Evolutionary conservation across 2,329 filamentous ascomycete genomes (phyloP).

Genomic region (Nannizzia gypsea): DNA sequence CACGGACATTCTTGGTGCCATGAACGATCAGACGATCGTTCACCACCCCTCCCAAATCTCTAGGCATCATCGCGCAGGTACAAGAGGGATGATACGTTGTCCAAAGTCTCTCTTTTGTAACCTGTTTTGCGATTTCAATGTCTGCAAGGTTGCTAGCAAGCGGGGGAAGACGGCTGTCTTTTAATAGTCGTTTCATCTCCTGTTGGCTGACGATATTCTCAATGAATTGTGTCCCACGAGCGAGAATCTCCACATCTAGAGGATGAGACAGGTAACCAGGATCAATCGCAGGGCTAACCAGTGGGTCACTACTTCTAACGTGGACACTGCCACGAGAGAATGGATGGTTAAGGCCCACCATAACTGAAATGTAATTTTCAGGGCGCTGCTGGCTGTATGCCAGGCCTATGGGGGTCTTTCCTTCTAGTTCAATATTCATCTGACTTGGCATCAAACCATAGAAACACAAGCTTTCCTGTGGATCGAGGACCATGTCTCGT

Average conservation of each 20-base stretch:
- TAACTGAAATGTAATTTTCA: background rate
- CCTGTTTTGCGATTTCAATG: background rate
- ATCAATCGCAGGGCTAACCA: constrained; percentile 18
- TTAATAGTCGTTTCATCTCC: background rate
- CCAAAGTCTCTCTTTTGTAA: constrained; percentile 13
- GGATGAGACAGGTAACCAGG: constrained; percentile 24
- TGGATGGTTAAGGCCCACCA: constrained; percentile 11
- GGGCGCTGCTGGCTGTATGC: background rate
- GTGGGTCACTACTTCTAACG: constrained; percentile 20
- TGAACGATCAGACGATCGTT: constrained; percentile 23
- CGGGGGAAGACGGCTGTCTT: background rate
- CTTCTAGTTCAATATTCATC: background rate
- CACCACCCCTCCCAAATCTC: constrained; percentile 25
- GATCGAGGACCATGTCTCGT: background rate
- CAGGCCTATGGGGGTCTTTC: background rate
- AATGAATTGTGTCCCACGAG: constrained; percentile 17
- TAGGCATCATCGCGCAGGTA: constrained; percentile 25
- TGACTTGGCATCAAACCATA: background rate
- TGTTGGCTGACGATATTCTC: constrained; percentile 10
- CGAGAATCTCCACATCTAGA: constrained; percentile 20
- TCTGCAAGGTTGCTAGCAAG: background rate
- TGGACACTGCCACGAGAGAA: constrained; percentile 24
- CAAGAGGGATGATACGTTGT: constrained; percentile 24
- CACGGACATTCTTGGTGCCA: constrained; percentile 24
- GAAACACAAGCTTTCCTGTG: background rate